Conservation (phyloP, 75 land plant species). For the Cunninghamia lanceolata region DNA sequence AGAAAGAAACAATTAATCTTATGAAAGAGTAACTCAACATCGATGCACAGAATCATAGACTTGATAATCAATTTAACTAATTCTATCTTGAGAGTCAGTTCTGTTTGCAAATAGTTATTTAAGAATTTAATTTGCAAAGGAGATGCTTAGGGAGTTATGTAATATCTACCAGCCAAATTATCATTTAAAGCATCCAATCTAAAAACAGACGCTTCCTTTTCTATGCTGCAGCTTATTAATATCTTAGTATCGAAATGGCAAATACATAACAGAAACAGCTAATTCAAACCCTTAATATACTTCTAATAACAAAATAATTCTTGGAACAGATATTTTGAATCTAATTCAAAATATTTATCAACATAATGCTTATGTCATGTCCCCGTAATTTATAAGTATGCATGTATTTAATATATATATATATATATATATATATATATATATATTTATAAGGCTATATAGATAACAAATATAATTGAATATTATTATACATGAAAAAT, state of each 20-base stretch:
- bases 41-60: neutral
- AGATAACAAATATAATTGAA: no score
- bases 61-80: neutral
- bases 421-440: no score
- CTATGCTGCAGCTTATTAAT: neutral
- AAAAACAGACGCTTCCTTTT: neutral
- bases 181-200: neutral
- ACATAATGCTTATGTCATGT: neutral
- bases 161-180: neutral
- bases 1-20: neutral
- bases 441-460: no score
- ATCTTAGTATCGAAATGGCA: neutral
- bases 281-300: neutral
- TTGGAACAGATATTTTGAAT: neutral
- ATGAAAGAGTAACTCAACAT: neutral
- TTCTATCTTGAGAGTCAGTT: neutral
- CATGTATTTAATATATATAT: no score
- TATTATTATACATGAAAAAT: no score
- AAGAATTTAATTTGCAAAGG: neutral
- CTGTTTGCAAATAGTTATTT: neutral
- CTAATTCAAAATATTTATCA: neutral
- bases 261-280: neutral
- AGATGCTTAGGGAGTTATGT: neutral
- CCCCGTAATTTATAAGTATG: no score
- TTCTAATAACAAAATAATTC: neutral